These are phyloP conservation scores for Kandelia obovata DNA, from an alignment of 345 rosid genomes.

Conservation along the genomic window DNA sequence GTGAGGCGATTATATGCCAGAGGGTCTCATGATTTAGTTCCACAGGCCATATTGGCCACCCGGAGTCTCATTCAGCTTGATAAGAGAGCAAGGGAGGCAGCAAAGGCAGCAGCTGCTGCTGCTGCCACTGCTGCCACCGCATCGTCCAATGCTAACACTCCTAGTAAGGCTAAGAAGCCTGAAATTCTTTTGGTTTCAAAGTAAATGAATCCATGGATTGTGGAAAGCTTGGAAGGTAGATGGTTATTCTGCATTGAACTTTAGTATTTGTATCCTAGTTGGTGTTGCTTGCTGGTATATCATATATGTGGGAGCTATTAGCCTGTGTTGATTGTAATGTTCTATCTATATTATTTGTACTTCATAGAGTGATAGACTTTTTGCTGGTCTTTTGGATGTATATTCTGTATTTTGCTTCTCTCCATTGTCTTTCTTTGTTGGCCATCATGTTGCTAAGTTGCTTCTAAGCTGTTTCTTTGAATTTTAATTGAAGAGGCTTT, in stretches of 20 bases:
- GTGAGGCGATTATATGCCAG: conserved; percentile 78
- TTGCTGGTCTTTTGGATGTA: too few species aligned
- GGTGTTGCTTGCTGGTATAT: too few species aligned
- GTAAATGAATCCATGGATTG: conserved; percentile 30
- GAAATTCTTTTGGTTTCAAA: conserved; percentile 84
- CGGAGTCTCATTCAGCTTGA: conserved; percentile 83
- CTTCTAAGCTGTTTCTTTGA: too few species aligned
- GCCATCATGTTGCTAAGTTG: too few species aligned
- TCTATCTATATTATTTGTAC: too few species aligned
- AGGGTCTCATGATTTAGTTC: conserved; percentile 89
- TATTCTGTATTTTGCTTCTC: too few species aligned
- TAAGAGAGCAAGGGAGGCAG: conserved; percentile 54
- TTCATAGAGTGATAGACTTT: too few species aligned
- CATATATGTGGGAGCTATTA: too few species aligned
- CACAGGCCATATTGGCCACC: conserved; percentile 83
- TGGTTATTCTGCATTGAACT: conserved; percentile 21
- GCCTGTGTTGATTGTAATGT: too few species aligned
- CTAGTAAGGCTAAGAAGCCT: conserved; percentile 74
- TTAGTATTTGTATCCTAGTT: background rate
- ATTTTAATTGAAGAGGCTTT: too few species aligned
- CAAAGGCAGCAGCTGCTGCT: conserved; percentile 38
- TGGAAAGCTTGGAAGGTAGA: conserved; percentile 25
- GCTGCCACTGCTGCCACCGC: conserved; percentile 25
- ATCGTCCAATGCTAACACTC: conserved; percentile 74
- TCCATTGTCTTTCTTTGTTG: too few species aligned